Percentiles rank a stretch among this genome's conserved stretches.
These are phyloP conservation scores for Auricularia cornea DNA, from an alignment of 768 basidiomycete genomes.

Conservation along the genomic window DNA sequence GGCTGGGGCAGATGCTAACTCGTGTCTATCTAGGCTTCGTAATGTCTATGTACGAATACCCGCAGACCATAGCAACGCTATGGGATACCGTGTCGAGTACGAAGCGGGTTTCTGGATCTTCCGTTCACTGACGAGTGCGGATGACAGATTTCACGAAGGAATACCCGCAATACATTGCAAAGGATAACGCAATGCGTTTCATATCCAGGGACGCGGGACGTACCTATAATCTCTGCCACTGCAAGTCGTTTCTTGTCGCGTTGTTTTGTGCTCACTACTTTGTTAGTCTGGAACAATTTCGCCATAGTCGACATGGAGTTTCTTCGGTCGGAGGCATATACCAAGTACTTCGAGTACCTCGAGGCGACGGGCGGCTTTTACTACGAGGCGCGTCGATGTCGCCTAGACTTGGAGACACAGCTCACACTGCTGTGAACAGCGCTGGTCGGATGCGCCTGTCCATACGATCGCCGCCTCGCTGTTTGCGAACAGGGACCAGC, in stretches of 20 bases:
- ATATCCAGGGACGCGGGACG: conserved; percentile 61
- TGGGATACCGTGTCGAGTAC: conserved; percentile 64
- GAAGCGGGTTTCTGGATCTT: conserved; percentile 11
- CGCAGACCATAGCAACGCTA: conserved; percentile 64
- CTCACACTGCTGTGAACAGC: too few relatives aligned
- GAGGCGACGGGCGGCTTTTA: conserved; percentile 36
- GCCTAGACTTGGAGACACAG: too few relatives aligned
- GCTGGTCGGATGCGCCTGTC: conserved; percentile 40
- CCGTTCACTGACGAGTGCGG: conserved; percentile 14
- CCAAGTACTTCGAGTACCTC: conserved; percentile 33
- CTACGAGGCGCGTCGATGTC: conserved; percentile 22
- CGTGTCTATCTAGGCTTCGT: conserved; percentile 46
- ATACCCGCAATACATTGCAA: conserved; percentile 52
- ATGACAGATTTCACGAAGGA: conserved; percentile 56
- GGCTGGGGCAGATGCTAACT: conserved; percentile 6
- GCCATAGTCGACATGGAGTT: conserved; percentile 37
- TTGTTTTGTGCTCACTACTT: background rate
- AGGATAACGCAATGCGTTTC: conserved; percentile 64
- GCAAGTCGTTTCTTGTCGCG: conserved; percentile 30
- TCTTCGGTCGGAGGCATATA: conserved; percentile 34
- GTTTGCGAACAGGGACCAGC: conserved; percentile 43
- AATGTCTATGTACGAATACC: conserved; percentile 65
- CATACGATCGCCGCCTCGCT: conserved; percentile 43
- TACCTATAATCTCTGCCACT: conserved; percentile 72
- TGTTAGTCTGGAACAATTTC: conserved; percentile 34